phyloP scores from a whole-genome alignment of 805 yeast genomes.

The Komagataella pastoris region DNA sequence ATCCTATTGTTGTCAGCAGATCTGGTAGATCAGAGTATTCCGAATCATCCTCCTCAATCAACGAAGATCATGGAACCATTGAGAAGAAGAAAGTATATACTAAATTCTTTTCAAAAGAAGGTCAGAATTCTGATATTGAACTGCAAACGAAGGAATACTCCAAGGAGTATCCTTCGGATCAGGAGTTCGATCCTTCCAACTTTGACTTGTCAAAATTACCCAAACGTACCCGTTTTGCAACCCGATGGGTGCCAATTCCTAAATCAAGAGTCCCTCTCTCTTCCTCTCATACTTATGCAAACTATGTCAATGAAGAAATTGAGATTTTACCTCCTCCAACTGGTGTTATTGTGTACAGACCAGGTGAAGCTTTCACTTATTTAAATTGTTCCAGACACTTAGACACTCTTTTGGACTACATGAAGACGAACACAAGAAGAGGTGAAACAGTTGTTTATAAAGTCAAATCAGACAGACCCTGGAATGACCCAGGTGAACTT shows the following conservation, averaged over 20 bases:
- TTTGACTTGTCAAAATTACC: background rate
- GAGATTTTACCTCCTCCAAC: constrained; percentile 71
- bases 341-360: constrained; percentile 78
- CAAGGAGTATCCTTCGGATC: background rate
- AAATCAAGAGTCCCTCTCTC: constrained; percentile 9
- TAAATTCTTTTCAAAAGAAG: background rate
- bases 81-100: constrained; percentile 1
- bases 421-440: constrained; percentile 45
- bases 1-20: constrained; percentile 30
- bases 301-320: constrained; percentile 37
- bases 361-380: constrained; percentile 70
- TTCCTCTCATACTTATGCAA: constrained; percentile 16
- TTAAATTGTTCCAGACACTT: constrained; percentile 67
- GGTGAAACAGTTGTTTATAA: constrained; percentile 32
- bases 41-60: background rate
- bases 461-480: constrained; percentile 54
- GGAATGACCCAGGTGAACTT: constrained; percentile 81
- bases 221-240: constrained; percentile 21
- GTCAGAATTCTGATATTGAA: background rate
- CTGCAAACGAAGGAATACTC: background rate
- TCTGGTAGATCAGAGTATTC: constrained; percentile 7
- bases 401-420: constrained; percentile 56
- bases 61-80: constrained; percentile 2
- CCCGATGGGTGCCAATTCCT: constrained; percentile 61
- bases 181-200: background rate